phyloP scores from a whole-genome alignment of 1,284 basidiomycete species.

The Cystobasidiaceae sp. region DNA sequence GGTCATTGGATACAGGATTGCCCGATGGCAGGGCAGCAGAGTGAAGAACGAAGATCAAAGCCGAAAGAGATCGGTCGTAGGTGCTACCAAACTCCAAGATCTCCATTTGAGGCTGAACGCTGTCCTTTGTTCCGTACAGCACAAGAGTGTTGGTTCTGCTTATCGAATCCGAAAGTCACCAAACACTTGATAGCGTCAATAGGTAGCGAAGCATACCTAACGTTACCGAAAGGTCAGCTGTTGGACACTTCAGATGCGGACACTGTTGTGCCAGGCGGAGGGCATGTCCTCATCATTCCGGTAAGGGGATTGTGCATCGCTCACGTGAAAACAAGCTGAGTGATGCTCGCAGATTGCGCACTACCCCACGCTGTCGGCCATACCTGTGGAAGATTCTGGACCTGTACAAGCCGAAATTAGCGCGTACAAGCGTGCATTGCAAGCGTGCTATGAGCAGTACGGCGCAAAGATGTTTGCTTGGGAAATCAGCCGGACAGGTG shows the following conservation, averaged over 20 bases:
- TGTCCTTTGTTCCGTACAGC: constrained; percentile 51
- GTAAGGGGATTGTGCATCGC: too few species aligned
- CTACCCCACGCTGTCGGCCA: constrained; percentile 59
- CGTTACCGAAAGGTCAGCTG: constrained; percentile 86
- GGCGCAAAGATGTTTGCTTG: constrained; percentile 67
- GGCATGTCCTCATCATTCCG: constrained; percentile 65
- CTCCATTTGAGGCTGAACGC: neutral
- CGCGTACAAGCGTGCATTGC: constrained; percentile 71
- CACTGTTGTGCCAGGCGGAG: constrained; percentile 73
- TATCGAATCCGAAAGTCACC: constrained; percentile 82
- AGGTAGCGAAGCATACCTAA: constrained; percentile 84
- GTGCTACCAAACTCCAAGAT: constrained; percentile 45
- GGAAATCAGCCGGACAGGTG: constrained; percentile 69
- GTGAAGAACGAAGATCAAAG: constrained; percentile 35
- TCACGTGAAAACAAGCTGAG: too few species aligned
- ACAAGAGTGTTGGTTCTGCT: constrained; percentile 90
- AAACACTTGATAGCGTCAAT: constrained; percentile 93
- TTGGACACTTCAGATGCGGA: constrained; percentile 59
- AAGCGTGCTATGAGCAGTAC: constrained; percentile 65
- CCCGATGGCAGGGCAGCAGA: constrained; percentile 47
- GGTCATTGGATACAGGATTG: constrained; percentile 81
- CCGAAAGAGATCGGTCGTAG: constrained; percentile 71
- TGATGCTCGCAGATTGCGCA: constrained; percentile 51
- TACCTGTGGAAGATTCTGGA: constrained; percentile 67
- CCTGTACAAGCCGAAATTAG: constrained; percentile 75